Evolutionary conservation across 495 filamentous ascomycete genomes (phyloP), one percentile per base, ranked within the genome.

Genomic region (Neurospora sp.): DNA sequence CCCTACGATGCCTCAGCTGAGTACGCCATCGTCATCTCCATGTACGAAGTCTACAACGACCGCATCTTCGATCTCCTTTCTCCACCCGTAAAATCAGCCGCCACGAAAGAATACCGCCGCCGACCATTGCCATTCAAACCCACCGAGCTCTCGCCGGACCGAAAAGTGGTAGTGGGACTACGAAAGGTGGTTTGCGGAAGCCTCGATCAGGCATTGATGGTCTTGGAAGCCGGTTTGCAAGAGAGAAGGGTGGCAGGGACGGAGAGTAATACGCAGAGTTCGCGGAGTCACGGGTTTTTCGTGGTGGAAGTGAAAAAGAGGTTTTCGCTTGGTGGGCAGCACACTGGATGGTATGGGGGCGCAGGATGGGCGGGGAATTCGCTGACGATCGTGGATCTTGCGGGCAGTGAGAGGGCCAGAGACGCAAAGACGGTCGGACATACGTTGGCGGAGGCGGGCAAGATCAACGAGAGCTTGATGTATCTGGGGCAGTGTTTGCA

Each of bases 41-140:
- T 98, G 96, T 99, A 98, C 82, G 96, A 99, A 82, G 96, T 99
- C 20, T 98, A 99, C 84, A 98, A 98, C 81, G 96, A 99, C 81
- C 90, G 95, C 14, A 98, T 99, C 71, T 99, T 96, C 77, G 96
- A 99, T 78, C 89, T 99, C 4, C 83, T 99, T 2, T 90, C 92
- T 1, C 85, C 87, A 1, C 82, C 86, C 12, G 77, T 81, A 70
- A 84, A 82, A 72, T 81, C 79, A 12, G 82, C 82, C 20, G 81
- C 82, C 8, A 87, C 83, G 54, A 94, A 94, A 80, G 91, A 94
- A 71, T 86, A 86, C 66, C 86, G 91, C 69, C 86, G 94, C 70
- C 88, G 93, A 9, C 90, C 92, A 0, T 83, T 98, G 35, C 84
- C 95, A 0, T 98, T 97, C 87, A 98, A 98, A 80, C 85, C 88